Base-by-base conservation (phyloP, 352 stramenopile genomes). In the Phytopythium montanum region DNA sequence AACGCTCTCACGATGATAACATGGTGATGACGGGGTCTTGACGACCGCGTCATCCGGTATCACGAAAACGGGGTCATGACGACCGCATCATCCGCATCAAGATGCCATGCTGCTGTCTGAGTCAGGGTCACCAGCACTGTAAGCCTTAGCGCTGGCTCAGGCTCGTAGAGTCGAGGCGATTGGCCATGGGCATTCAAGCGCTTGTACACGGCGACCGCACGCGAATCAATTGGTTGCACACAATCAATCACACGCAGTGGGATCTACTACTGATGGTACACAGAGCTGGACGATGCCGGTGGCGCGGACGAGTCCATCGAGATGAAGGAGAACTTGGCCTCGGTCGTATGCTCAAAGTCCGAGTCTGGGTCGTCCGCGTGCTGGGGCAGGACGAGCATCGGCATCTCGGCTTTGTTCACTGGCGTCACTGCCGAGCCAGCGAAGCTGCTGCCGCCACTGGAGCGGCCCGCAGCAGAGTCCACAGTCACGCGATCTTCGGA, bases 241-340 rank as follows among this genome's bases (percentile, higher is more conserved):
- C 0, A 38, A 12, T 12, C 10, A 12, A 38, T 38, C 33, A 16
- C 9, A 16, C 33, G 5, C 33, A 38, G 33, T 2, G 33, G 9
- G n/a, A n/a, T n/a, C 14, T 14, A 16, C 26, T 52, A 52, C 45
- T 29, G 23, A 18, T 25, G 44, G 5, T 23, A 23, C 4, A 31
- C 23, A 4, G 21, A 16, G 12, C 26, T 33, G 26, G 45, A 34
- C 25, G 45, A 52, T 13, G 14, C 6, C 12, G 49, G 49, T 9
- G 49, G 49, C 5, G 29, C 60, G 28, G 69, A 71, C 28, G 59
- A 62, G n/a, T 57, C 58, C 19, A 71, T 66, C 12, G 69, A 71
- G 54, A 76, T 73, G 59, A 76, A 76, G 14, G 69, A 69, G 52
- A 76, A 71, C 25, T 61, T 73, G 16, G 65, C 64, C 25, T 76